Percentiles rank a stretch among this genome's conserved stretches.
These are phyloP conservation scores for Monilinia laxa DNA, from an alignment of 2,329 filamentous ascomycete species.

Conservation along the genomic window DNA sequence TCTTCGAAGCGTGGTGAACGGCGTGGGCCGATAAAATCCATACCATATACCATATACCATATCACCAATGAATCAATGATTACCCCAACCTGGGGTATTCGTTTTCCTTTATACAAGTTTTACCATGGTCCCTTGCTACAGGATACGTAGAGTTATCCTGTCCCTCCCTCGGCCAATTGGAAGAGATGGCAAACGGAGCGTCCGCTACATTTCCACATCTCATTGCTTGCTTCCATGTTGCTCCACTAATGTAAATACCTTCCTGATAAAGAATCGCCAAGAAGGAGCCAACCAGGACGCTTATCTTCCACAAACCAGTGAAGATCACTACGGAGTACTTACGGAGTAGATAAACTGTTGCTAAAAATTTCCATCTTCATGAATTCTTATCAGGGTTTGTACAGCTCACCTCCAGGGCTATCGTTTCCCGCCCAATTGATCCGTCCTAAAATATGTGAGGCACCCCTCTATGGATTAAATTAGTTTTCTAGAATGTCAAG, in stretches of 20 bases:
- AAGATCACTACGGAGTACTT: not conserved
- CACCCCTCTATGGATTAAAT: not conserved
- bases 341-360: not conserved
- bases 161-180: constrained; percentile 19
- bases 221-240: not conserved
- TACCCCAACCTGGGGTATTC: constrained; percentile 7
- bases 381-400: constrained; percentile 19
- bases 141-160: not conserved
- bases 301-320: constrained; percentile 21
- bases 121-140: not conserved
- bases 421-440: constrained; percentile 10
- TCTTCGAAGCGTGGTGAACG: constrained; percentile 10
- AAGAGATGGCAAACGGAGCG: constrained; percentile 3
- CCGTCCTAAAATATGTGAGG: constrained; percentile 6
- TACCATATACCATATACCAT: too few species aligned
- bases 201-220: constrained; percentile 12
- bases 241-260: constrained; percentile 18
- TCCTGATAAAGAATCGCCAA: constrained; percentile 22
- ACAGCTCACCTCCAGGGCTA: constrained; percentile 13
- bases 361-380: constrained; percentile 6
- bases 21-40: constrained; percentile 17
- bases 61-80: constrained; percentile 3
- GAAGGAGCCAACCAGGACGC: constrained; percentile 15
- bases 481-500: constrained; percentile 20
- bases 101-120: not conserved